Evolutionary conservation across 345 rosid genomes (phyloP).

Genomic region (Lagerstroemia speciosa): DNA sequence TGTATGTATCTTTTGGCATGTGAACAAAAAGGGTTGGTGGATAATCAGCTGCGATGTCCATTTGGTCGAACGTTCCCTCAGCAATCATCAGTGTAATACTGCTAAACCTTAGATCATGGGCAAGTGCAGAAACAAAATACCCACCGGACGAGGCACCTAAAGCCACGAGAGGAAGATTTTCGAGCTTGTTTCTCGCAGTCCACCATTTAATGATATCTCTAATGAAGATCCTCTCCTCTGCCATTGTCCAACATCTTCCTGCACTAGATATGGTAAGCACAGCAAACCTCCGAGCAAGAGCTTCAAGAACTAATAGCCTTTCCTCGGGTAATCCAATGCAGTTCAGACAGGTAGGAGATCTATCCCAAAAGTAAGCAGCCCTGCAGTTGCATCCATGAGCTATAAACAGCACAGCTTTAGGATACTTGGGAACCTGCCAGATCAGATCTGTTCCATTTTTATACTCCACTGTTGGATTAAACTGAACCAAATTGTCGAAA

Average conservation of each 20-base stretch:
- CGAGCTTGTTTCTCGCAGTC: conserved; percentile 43
- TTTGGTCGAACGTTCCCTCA: conserved; percentile 58
- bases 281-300: conserved; percentile 50
- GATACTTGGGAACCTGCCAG: conserved; percentile 71
- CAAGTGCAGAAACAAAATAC: conserved; percentile 71
- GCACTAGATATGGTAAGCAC: conserved; percentile 64
- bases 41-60: conserved; percentile 45
- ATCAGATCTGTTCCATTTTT: conserved; percentile 65
- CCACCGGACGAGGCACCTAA: conserved; percentile 98
- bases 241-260: conserved; percentile 63
- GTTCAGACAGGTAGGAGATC: conserved; percentile 43
- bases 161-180: conserved; percentile 70
- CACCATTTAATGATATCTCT: conserved; percentile 49
- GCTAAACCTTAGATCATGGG: conserved; percentile 46
- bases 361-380: conserved; percentile 84
- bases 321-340: conserved; percentile 89
- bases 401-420: conserved; percentile 69
- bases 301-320: conserved; percentile 47
- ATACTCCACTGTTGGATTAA: conserved; percentile 43
- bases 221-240: conserved; percentile 46
- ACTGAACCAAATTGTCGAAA: conserved; percentile 23
- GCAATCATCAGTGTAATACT: conserved; percentile 80
- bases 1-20: conserved; percentile 68
- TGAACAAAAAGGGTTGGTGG: conserved; percentile 88
- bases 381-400: conserved; percentile 88